Evolutionary conservation across 352 stramenopile species (phyloP).

Genomic region (Thalassiosira livingstoniorum): DNA sequence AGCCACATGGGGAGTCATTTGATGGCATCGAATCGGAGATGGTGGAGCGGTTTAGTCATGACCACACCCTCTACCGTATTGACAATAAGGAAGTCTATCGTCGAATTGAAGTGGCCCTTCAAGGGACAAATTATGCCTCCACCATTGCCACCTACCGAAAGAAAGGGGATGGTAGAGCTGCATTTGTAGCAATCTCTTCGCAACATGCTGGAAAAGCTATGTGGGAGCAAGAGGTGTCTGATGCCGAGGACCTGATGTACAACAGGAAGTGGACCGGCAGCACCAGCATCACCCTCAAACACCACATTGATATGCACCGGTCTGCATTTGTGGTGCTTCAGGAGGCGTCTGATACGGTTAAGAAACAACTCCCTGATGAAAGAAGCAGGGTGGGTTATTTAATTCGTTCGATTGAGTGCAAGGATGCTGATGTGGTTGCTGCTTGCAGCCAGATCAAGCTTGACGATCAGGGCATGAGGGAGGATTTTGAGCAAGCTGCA

Average conservation of each 20-base stretch:
- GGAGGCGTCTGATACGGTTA: background rate
- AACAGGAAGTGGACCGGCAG: conserved; percentile 38
- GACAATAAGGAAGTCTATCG: conserved; percentile 37
- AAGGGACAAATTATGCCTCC: conserved; percentile 21
- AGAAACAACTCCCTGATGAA: conserved; percentile 34
- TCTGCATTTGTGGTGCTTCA: background rate
- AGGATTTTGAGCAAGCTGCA: conserved; percentile 22
- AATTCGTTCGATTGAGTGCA: conserved; percentile 23
- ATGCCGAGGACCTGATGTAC: background rate
- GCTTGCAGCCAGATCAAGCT: conserved; percentile 10
- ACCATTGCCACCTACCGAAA: conserved; percentile 31
- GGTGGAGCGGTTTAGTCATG: conserved; percentile 25
- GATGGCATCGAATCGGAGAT: conserved; percentile 33
- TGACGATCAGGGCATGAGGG: conserved; percentile 27
- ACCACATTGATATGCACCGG: conserved; percentile 16
- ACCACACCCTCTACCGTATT: conserved; percentile 30
- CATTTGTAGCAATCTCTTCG: conserved; percentile 19
- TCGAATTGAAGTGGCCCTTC: conserved; percentile 28
- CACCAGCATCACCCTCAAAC: conserved; percentile 26
- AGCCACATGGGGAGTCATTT: conserved; percentile 14
- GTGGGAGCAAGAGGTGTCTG: conserved; percentile 20
- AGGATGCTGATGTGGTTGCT: conserved; percentile 30
- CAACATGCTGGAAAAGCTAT: conserved; percentile 44
- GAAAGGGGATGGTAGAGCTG: conserved; percentile 26
- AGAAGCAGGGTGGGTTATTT: conserved; percentile 34